Percentiles rank a stretch among this genome's conserved stretches.
These are phyloP conservation scores for Sporothrix pseudoabietina DNA, from an alignment of 2,329 filamentous ascomycete species.

Conservation along the genomic window DNA sequence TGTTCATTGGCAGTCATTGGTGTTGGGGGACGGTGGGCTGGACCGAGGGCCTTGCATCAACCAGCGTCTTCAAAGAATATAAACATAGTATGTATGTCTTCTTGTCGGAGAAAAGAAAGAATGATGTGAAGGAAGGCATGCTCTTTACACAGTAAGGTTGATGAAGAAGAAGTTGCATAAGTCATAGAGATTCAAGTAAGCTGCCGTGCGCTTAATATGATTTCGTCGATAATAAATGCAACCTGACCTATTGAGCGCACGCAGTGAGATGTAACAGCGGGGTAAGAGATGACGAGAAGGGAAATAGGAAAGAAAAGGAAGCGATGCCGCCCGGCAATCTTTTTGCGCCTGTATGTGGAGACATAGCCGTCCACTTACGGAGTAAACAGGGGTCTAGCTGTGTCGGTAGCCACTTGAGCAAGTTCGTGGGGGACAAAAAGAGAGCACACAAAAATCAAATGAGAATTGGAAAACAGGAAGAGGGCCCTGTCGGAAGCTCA, in stretches of 20 bases:
- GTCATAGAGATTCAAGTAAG: no score
- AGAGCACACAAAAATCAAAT: no score
- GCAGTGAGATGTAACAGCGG: not conserved
- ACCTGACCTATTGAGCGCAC: no score
- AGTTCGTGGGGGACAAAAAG: no score
- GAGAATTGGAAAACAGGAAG: no score
- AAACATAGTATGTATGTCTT: no score
- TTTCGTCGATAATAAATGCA: no score
- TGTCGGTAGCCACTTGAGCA: no score
- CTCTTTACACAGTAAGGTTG: not conserved
- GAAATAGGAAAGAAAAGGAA: not conserved
- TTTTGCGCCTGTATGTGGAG: slow-evolving; percentile 9
- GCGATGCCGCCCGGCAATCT: not conserved
- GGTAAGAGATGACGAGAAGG: not conserved
- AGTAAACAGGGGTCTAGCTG: no score
- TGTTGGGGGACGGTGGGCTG: not conserved
- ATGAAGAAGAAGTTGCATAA: not conserved
- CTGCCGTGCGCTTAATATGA: no score
- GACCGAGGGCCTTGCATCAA: not conserved
- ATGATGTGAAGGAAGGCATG: not conserved
- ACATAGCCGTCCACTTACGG: no score
- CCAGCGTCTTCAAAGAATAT: not conserved
- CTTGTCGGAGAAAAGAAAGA: not conserved
- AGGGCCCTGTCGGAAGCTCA: no score
- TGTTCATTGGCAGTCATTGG: not conserved